Percentiles rank a stretch among this genome's conserved stretches.
Conservation (phyloP, 2,329 filamentous ascomycete genomes). For the Aciculosporium take region DNA sequence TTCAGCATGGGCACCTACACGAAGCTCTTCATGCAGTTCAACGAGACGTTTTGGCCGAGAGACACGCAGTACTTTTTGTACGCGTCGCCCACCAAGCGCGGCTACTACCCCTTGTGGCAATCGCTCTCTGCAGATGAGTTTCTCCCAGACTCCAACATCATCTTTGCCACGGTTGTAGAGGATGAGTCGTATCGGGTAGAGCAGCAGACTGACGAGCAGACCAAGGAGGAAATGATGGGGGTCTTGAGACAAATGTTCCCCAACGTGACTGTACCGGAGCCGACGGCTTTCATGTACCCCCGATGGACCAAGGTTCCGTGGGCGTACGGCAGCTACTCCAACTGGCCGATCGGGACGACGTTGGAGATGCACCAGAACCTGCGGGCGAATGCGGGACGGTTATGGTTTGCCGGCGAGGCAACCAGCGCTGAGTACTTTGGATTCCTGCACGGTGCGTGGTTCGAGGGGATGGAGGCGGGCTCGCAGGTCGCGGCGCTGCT, state of each 20-base stretch:
- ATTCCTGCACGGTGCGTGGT: slow-evolving; percentile 49
- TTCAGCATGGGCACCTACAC: slow-evolving; percentile 61
- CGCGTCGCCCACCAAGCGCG: slow-evolving; percentile 26
- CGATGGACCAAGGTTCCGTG: slow-evolving; percentile 18
- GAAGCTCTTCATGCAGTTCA: slow-evolving; percentile 58
- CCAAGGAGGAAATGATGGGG: slow-evolving; percentile 39
- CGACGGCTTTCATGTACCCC: slow-evolving; percentile 47
- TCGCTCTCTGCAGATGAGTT: slow-evolving; percentile 44
- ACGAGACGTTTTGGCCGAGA: slow-evolving; percentile 47
- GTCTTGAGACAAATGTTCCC: slow-evolving; percentile 50
- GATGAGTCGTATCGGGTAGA: slow-evolving; percentile 44
- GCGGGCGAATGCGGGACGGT: slow-evolving; percentile 43
- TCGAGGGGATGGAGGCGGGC: slow-evolving; percentile 38
- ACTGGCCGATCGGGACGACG: slow-evolving; percentile 50
- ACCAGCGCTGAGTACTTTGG: slow-evolving; percentile 50
- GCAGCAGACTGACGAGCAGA: slow-evolving; percentile 42
- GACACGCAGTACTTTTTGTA: slow-evolving; percentile 31
- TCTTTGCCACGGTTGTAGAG: slow-evolving; percentile 50
- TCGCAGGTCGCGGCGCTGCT: slow-evolving; percentile 24
- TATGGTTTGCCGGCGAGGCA: slow-evolving; percentile 54
- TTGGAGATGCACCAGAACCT: slow-evolving; percentile 54
- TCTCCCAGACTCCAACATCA: slow-evolving; percentile 44
- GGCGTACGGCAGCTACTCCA: slow-evolving; percentile 49
- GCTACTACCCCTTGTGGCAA: slow-evolving; percentile 46
- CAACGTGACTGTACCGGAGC: slow-evolving; percentile 39